Conservation (phyloP, 2,329 filamentous ascomycete genomes). For the Phyllosticta paracitricarpa region DNA sequence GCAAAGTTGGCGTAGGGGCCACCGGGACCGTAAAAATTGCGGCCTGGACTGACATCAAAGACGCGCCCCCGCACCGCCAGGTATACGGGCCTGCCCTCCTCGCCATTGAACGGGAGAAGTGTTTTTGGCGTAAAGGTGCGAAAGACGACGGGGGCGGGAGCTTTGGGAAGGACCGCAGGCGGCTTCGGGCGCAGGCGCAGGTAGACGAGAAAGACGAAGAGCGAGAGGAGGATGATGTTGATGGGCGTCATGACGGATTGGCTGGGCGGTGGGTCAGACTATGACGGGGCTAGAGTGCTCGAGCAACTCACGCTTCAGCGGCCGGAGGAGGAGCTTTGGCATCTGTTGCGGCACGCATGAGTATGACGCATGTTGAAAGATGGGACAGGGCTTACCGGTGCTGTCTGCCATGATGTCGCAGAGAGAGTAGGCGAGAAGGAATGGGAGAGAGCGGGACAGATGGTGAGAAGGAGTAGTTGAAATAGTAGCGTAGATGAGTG, state of each 20-base stretch:
- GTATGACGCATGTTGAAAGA: not conserved
- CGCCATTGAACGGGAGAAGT: constrained; percentile 78
- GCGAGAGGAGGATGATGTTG: constrained; percentile 50
- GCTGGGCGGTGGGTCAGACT: constrained; percentile 24
- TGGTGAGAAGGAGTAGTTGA: not conserved
- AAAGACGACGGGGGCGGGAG: constrained; percentile 67
- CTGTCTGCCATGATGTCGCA: not conserved
- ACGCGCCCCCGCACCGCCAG: constrained; percentile 84
- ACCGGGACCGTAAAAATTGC: constrained; percentile 92
- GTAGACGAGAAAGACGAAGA: constrained; percentile 49
- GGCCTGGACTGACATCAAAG: constrained; percentile 79
- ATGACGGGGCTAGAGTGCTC: not conserved
- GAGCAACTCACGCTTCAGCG: constrained; percentile 32
- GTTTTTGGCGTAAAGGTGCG: constrained; percentile 74
- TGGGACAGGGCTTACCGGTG: not conserved
- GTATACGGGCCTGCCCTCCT: constrained; percentile 64
- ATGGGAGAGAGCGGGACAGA: not conserved
- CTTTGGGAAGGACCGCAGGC: constrained; percentile 41
- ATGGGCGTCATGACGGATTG: constrained; percentile 48
- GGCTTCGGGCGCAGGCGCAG: constrained; percentile 47
- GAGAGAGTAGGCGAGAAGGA: not conserved
- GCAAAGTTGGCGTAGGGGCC: constrained; percentile 96
- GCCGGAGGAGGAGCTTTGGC: constrained; percentile 45
- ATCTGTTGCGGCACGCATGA: constrained; percentile 10
- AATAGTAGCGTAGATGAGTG: not conserved